Evolutionary conservation across 2,329 filamentous ascomycete genomes (phyloP), one percentile per base, ranked within the genome.

Genomic region (Xylariaceae sp.): DNA sequence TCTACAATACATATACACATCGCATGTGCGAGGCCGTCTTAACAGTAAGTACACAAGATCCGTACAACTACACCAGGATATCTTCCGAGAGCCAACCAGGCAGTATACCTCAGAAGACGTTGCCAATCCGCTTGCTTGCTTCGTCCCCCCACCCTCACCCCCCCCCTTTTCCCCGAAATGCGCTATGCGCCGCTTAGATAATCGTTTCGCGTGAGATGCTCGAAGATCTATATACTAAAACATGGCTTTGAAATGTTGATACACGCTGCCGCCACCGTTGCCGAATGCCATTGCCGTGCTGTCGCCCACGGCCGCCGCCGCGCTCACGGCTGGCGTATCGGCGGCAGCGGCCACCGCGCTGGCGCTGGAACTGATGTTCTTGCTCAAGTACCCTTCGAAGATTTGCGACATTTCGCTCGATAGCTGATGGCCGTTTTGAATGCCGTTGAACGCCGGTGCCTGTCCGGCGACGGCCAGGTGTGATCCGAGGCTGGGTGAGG

Each of bases 321-420:
- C 12, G 21, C 60, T 52, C 9, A 66, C 50, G 9, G 57, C 45
- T 1, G 32, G 50, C 16, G 52, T 51, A 7, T 61, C 60, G 10
- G 49, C 14, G 7, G 61, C 56, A 19, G 57, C 56, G 43, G 63
- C 4, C n/a, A 19, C 20, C 43, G 7, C 32, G 18, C n/a, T n/a
- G n/a, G n/a, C 51, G 12, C 29, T 44, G 5, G 50, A 37, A 29
- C 50, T 51, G 9, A 44, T 61, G 29, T 55, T 60, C 41, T 68
- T 68, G 21, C 63, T 65, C 48, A 68, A 68, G 43, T 77, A 76
- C 1, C 70, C 73, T 55, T 79, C 77, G 47, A 73, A 79, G 18
- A 79, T 76, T 19, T 77, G 75, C 12, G 76, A 80, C 78, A 85
- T 81, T 63, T 85, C 82, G 20, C 64, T 78, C 52, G 81, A 80